phyloP scores from a whole-genome alignment of 352 stramenopile species.

The Thalassiosira mediterranea region DNA sequence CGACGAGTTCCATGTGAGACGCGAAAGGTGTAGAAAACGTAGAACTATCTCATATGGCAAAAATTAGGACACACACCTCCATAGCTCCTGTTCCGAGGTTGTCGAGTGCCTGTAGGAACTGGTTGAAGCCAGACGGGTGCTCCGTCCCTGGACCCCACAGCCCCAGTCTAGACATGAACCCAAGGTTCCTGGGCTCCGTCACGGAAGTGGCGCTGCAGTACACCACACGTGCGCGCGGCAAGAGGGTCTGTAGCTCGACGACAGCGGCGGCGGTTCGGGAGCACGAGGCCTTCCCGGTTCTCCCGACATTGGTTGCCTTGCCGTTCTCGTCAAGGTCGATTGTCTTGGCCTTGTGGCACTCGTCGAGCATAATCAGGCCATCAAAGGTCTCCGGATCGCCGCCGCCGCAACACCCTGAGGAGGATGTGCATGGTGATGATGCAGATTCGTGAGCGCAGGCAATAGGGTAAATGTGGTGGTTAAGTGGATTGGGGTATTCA shows the following conservation, averaged over 20 bases:
- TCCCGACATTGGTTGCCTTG: slow-evolving; percentile 29
- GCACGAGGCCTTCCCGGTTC: slow-evolving; percentile 1
- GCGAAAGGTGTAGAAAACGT: background rate
- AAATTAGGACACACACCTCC: slow-evolving; percentile 63
- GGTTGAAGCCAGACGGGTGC: slow-evolving; percentile 72
- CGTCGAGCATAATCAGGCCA: slow-evolving; percentile 73
- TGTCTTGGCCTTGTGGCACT: slow-evolving; percentile 86
- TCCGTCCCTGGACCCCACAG: slow-evolving; percentile 80
- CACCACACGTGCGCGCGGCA: slow-evolving; percentile 76
- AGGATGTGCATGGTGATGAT: no score
- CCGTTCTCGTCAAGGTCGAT: slow-evolving; percentile 60
- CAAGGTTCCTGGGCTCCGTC: slow-evolving; percentile 79
- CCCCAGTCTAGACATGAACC: slow-evolving; percentile 82
- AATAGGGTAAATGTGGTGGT: no score
- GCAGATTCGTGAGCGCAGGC: no score
- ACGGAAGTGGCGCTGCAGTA: slow-evolving; percentile 84
- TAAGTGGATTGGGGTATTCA: no score
- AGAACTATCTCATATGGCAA: background rate
- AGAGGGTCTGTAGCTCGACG: slow-evolving; percentile 61
- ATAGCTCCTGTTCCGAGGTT: slow-evolving; percentile 82
- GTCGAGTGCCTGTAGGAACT: slow-evolving; percentile 81
- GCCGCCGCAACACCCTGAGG: slow-evolving; percentile 46
- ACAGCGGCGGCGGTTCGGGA: slow-evolving; percentile 49
- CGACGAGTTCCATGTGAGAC: background rate
- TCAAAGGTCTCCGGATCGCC: slow-evolving; percentile 43